These are phyloP conservation scores for Backusella circina DNA, from an alignment of 192 early-diverging fungal genomes.

Conservation along the genomic window DNA sequence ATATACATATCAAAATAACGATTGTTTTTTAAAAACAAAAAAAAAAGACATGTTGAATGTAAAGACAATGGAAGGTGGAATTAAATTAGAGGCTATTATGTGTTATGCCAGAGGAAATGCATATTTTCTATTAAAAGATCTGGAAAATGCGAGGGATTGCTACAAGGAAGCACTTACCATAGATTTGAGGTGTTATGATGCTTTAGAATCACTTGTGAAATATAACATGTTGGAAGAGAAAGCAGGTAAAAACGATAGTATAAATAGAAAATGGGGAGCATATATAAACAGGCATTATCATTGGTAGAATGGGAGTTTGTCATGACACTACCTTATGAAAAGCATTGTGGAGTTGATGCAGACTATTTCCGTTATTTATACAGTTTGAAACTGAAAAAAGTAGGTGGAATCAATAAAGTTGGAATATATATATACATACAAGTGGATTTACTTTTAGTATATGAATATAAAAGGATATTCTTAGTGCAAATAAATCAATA, in stretches of 20 bases:
- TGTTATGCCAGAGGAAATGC: slow-evolving; percentile 58
- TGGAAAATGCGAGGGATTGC: slow-evolving; percentile 50
- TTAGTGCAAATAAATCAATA: slow-evolving; percentile 3
- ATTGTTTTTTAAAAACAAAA: background rate
- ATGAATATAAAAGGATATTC: background rate
- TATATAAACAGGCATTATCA: background rate
- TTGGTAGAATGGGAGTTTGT: slow-evolving; percentile 57
- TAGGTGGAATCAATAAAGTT: slow-evolving; percentile 25
- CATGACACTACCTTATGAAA: slow-evolving; percentile 43
- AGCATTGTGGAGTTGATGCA: slow-evolving; percentile 46
- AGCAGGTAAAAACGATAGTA: slow-evolving; percentile 44
- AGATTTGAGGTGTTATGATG: slow-evolving; percentile 69
- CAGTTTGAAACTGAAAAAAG: slow-evolving; percentile 60
- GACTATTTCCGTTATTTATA: slow-evolving; percentile 58
- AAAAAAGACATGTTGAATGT: background rate
- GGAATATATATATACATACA: background rate
- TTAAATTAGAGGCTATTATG: slow-evolving; percentile 61
- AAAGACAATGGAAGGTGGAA: background rate
- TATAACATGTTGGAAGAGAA: slow-evolving; percentile 57
- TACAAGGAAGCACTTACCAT: slow-evolving; percentile 58
- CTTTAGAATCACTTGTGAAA: slow-evolving; percentile 50
- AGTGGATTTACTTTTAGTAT: background rate
- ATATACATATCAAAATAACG: background rate
- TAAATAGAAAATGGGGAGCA: no score
- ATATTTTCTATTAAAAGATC: slow-evolving; percentile 44